These are phyloP conservation scores for Hyphodiscus sp. DNA, from an alignment of 2,329 filamentous ascomycete genomes.

Conservation along the genomic window DNA sequence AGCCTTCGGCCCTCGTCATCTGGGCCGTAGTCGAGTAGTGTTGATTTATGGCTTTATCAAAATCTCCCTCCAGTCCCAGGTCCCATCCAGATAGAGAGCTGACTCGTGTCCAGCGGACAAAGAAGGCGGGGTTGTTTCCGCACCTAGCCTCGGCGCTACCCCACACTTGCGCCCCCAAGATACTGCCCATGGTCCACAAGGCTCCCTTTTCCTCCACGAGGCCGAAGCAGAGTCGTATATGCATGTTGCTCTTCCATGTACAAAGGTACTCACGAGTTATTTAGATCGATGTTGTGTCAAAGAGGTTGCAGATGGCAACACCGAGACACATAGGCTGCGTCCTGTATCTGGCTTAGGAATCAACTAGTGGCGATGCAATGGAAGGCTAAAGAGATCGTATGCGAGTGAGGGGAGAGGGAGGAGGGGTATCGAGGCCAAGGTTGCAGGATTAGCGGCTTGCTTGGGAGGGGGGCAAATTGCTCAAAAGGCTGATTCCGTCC, in stretches of 20 bases:
- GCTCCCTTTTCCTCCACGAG: too few relatives aligned
- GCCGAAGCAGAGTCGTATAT: too few relatives aligned
- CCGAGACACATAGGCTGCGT: too few relatives aligned
- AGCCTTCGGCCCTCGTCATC: not conserved
- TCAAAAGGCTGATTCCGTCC: not conserved
- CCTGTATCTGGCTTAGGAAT: not conserved
- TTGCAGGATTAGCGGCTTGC: not conserved
- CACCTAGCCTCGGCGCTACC: not conserved
- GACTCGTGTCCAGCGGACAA: not conserved
- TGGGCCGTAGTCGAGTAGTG: too few relatives aligned
- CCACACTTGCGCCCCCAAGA: too few relatives aligned
- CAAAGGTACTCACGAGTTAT: too few relatives aligned
- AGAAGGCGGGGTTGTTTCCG: not conserved
- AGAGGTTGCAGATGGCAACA: too few relatives aligned
- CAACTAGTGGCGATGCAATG: not conserved
- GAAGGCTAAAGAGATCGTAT: not conserved
- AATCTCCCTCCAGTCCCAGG: too few relatives aligned
- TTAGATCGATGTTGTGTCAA: too few relatives aligned
- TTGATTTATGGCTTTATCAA: too few relatives aligned
- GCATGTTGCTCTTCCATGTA: too few relatives aligned
- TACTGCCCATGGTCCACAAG: too few relatives aligned
- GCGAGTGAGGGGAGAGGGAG: not conserved
- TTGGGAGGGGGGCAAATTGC: not conserved
- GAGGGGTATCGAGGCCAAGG: not conserved
- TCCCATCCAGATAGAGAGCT: not conserved